These are phyloP conservation scores for Aspergillus quadricinctus DNA, from an alignment of 2,329 filamentous ascomycete species.

Conservation along the genomic window DNA sequence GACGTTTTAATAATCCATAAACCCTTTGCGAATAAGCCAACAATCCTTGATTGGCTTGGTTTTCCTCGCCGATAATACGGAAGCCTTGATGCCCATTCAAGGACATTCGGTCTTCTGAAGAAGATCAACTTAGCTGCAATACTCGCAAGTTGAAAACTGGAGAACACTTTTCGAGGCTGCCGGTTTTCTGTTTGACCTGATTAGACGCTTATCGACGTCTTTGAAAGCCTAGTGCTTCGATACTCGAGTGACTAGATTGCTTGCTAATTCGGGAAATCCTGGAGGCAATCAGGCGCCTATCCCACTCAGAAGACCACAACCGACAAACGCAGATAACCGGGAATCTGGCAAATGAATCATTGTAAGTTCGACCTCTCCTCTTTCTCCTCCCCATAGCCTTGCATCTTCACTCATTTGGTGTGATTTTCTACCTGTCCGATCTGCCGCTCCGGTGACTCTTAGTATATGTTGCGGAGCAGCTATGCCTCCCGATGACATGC, in stretches of 20 bases:
- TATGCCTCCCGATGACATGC: constrained; percentile 9
- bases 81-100: neutral
- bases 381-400: constrained; percentile 5
- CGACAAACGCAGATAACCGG: neutral
- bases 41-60: neutral
- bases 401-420: constrained; percentile 11
- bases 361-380: constrained; percentile 10
- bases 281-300: constrained; percentile 17
- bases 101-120: neutral
- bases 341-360: constrained; percentile 19
- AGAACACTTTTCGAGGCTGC: constrained; percentile 2
- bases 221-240: constrained; percentile 11
- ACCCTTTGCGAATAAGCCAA: neutral
- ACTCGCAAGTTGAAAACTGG: constrained; percentile 1
- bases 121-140: neutral
- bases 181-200: constrained; percentile 11
- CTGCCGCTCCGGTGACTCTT: neutral
- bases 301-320: constrained; percentile 3
- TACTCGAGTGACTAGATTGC: constrained; percentile 19
- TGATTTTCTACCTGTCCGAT: constrained; percentile 18
- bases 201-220: constrained; percentile 12
- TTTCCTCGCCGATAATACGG: neutral
- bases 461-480: neutral
- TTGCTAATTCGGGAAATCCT: constrained; percentile 18
- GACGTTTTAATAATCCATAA: neutral